A percentile compares a stretch with the other conserved stretches of the same genome.
Conservation (phyloP, 2,329 filamentous ascomycete genomes). For the Venturiaceae sp. region DNA sequence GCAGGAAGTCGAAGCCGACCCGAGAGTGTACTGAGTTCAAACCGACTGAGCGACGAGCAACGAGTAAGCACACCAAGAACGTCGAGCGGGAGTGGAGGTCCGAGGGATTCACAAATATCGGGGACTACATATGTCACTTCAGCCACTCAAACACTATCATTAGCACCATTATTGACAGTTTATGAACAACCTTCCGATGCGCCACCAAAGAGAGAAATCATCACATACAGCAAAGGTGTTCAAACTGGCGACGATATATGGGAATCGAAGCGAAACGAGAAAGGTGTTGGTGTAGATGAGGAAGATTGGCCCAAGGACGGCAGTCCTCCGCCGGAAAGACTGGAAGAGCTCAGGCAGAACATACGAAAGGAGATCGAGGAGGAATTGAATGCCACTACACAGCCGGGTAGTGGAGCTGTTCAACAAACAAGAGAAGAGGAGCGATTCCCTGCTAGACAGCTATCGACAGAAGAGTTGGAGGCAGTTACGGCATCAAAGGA, state of each 20-base stretch:
- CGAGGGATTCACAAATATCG: constrained; percentile 18
- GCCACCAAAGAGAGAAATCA: constrained; percentile 57
- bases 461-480: constrained; percentile 76
- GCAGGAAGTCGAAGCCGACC: constrained; percentile 57
- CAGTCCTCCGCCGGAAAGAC: constrained; percentile 52
- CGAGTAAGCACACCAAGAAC: constrained; percentile 11
- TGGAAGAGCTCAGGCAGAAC: constrained; percentile 80
- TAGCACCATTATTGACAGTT: constrained; percentile 63
- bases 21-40: constrained; percentile 75
- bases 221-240: constrained; percentile 94
- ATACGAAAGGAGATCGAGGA: constrained; percentile 87
- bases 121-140: constrained; percentile 21
- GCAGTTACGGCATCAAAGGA: constrained; percentile 88
- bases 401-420: constrained; percentile 24
- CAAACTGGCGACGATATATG: constrained; percentile 81
- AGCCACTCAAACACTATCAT: constrained; percentile 61
- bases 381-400: constrained; percentile 63
- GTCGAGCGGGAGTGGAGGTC: constrained; percentile 14
- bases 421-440: constrained; percentile 33
- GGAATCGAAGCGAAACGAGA: constrained; percentile 33
- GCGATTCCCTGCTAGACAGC: constrained; percentile 65
- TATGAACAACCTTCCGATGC: constrained; percentile 69
- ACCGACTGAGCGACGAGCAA: constrained; percentile 67
- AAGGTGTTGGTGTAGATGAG: constrained; percentile 34
- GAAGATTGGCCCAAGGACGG: constrained; percentile 50